Base-by-base conservation (phyloP, 441 rosid genomes). In the Croton setiger region DNA sequence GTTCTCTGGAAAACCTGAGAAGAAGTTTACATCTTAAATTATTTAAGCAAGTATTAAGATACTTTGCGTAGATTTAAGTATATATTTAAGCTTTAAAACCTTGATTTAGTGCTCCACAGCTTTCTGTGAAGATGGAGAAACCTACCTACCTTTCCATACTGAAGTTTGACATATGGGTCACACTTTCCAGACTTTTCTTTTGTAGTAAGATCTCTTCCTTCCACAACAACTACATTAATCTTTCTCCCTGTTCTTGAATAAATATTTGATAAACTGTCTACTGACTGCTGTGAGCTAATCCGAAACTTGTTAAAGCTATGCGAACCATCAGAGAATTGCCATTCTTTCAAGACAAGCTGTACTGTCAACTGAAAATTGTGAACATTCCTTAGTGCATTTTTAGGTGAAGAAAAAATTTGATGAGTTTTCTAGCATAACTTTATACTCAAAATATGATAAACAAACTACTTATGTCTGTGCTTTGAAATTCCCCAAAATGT, bases 291-390 rank as follows among this genome's bases (percentile, higher is more conserved):
- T 59, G 93, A 81, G 78, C 81, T 79, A 60, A 78, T 45, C 13
- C 35, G 71, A 47, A 63, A 68, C 67, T 83, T 80, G 79, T 79
- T 85, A 75, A 79, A 78, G 80, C 85, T 88, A 79, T 86, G 87
- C 27, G 98, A 87, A 56, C 99, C 94, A 47, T 89, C 98, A 33
- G 98, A 86, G 81, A 87, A 95, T 77, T 89, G 98, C 98, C 99
- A 95, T 75, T 92, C 99, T 79, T 95, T 90, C 67, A 95, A 44
- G 63, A 92, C 80, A 67, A 95, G 86, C 85, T 73, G 80, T 52
- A 95, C 94, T 0, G 83, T 84, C 83, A 95, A 82, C 99, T 92
- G 85, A 66, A 71, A 73, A 74, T 64, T 56, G 43, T 44, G 73
- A 35, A 59, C 27, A 17, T 67, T 20, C 33, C 9, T 47, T 43